Conservation (phyloP, 2,329 filamentous ascomycete species). For the Penicillium sp. region DNA sequence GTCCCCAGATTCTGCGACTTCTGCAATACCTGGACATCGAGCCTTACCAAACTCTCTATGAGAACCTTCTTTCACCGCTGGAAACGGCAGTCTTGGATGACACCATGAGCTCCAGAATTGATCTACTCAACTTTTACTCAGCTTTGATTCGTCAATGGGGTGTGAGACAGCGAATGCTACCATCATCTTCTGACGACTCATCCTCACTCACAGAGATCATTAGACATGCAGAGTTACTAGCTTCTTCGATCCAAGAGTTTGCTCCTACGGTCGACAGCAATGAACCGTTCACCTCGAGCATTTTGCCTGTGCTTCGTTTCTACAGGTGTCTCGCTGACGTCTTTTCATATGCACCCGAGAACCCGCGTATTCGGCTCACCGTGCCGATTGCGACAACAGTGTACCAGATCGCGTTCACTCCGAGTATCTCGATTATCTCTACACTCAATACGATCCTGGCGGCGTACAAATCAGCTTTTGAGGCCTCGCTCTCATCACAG, state of each 20-base stretch:
- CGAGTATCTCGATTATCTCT: constrained; percentile 58
- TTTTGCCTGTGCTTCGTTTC: constrained; percentile 56
- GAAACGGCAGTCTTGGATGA: constrained; percentile 40
- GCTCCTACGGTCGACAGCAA: constrained; percentile 30
- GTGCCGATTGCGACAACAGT: constrained; percentile 63
- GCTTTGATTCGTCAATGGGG: constrained; percentile 56
- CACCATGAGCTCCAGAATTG: constrained; percentile 48
- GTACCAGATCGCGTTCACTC: constrained; percentile 64
- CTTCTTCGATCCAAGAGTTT: constrained; percentile 55
- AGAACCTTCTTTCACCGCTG: constrained; percentile 34
- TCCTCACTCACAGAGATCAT: constrained; percentile 38
- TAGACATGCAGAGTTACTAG: constrained; percentile 51
- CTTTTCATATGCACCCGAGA: constrained; percentile 49
- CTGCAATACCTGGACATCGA: constrained; percentile 32
- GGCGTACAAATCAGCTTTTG: constrained; percentile 67
- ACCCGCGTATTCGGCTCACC: constrained; percentile 56
- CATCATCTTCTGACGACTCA: constrained; percentile 26
- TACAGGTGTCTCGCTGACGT: constrained; percentile 61
- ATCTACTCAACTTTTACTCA: constrained; percentile 63
- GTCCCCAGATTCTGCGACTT: constrained; percentile 37
- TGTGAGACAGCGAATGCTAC: constrained; percentile 28
- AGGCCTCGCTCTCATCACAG: constrained; percentile 50
- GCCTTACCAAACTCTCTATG: constrained; percentile 31
- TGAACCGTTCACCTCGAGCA: constrained; percentile 24
- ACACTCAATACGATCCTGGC: constrained; percentile 65